phyloP scores from a whole-genome alignment of 495 filamentous ascomycete genomes.

The Mycothermus thermophilus region DNA sequence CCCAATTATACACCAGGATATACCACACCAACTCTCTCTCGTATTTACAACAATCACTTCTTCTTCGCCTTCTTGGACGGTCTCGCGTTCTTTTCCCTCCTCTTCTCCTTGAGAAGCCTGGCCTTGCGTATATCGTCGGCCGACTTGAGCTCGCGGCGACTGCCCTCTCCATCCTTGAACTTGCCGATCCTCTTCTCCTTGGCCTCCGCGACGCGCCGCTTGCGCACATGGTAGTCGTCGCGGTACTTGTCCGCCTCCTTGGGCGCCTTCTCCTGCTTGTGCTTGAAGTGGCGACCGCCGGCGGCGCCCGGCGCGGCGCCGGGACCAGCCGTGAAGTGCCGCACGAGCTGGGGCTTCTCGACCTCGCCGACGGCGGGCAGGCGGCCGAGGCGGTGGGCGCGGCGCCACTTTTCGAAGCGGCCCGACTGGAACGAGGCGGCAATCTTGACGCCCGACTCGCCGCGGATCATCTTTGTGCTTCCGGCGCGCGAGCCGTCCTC shows the following conservation, averaged over 20 bases:
- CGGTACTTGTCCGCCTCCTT: conserved; percentile 84
- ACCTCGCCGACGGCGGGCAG: conserved; percentile 71
- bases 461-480: conserved; percentile 70
- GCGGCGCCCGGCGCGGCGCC: conserved; percentile 35
- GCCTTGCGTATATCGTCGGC: conserved; percentile 76
- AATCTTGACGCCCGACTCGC: conserved; percentile 92
- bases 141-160: conserved; percentile 63
- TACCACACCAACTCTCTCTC: too few species aligned
- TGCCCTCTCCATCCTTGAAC: conserved; percentile 50
- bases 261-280: conserved; percentile 71
- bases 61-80: conserved; percentile 51
- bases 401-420: conserved; percentile 83
- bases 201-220: conserved; percentile 78
- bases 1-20: too few species aligned
- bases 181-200: conserved; percentile 67
- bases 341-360: conserved; percentile 52
- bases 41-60: background rate
- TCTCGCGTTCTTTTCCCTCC: conserved; percentile 71
- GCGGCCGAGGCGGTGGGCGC: conserved; percentile 61
- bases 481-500: conserved; percentile 84
- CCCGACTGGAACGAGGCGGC: conserved; percentile 85
- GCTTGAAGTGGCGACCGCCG: conserved; percentile 46
- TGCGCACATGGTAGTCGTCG: conserved; percentile 77
- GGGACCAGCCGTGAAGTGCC: conserved; percentile 43
- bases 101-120: conserved; percentile 57